Evolutionary conservation across 2,329 filamentous ascomycete genomes (phyloP).

Genomic region (Scolecobasidium constrictum): DNA sequence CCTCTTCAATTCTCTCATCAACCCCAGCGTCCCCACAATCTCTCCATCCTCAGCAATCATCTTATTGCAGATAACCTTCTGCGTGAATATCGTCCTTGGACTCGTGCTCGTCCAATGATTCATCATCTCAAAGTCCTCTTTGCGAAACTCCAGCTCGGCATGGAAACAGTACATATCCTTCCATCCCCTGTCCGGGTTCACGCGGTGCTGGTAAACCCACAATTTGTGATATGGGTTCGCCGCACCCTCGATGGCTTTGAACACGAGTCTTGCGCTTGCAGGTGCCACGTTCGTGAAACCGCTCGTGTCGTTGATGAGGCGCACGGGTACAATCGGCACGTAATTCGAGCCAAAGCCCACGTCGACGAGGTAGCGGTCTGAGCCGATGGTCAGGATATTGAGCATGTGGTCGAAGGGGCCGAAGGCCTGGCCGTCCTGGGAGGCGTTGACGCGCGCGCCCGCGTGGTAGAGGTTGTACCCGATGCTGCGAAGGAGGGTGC

Average conservation of each 20-base stretch:
- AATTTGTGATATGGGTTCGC: constrained; percentile 26
- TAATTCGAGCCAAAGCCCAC: constrained; percentile 31
- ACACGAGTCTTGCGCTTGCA: constrained; percentile 21
- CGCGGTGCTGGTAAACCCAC: constrained; percentile 32
- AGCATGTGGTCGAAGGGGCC: constrained; percentile 28
- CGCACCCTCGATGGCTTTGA: constrained; percentile 21
- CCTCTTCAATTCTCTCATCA: constrained; percentile 35
- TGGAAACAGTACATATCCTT: constrained; percentile 51
- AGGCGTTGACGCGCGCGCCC: constrained; percentile 27
- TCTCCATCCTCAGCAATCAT: constrained; percentile 36
- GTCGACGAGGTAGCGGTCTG: constrained; percentile 26
- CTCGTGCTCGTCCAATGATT: constrained; percentile 43
- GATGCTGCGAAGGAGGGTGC: constrained; percentile 38
- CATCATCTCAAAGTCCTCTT: constrained; percentile 49
- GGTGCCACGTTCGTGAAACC: constrained; percentile 18
- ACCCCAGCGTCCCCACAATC: constrained; percentile 26
- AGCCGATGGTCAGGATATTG: constrained; percentile 29
- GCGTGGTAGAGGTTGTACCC: constrained; percentile 35
- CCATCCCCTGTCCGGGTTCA: constrained; percentile 36
- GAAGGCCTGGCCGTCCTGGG: constrained; percentile 8
- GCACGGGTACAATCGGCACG: constrained; percentile 22
- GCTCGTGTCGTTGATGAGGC: constrained; percentile 10
- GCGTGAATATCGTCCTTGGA: constrained; percentile 42
- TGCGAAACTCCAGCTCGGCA: constrained; percentile 52
- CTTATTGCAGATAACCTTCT: constrained; percentile 40